Base-by-base conservation (phyloP, 2,329 filamentous ascomycete species). In the Bimuria novae-zelandiae region DNA sequence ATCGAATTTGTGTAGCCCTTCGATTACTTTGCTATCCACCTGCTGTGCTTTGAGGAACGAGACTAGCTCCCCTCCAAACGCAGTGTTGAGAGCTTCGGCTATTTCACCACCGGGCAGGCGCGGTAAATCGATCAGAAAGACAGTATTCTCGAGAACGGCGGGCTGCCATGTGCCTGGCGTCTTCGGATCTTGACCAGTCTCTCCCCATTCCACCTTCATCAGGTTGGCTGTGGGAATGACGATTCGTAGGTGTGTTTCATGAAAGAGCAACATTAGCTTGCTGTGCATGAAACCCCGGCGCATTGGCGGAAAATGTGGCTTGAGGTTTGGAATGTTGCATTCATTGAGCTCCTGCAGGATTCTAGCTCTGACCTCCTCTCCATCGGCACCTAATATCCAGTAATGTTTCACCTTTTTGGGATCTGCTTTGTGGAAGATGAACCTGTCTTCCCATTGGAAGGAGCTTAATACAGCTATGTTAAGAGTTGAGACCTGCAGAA, bases 51-150 rank as follows among this genome's bases (percentile, higher is more conserved):
- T 75, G 3, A 95, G 76, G 64, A 94, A 96, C 64, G 84, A 82
- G 19, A 82, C 72, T 22, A 97, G 77, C 35, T 93, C 88, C 52
- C 84, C 80, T 17, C 84, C 84, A 69, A 96, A 97, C 3, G 68
- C 52, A 0, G 84, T 82, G 7, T 73, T 62, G 7, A 72, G 64
- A 8, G 63, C 55, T 2, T 67, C 49, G 0, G 64, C 61, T 1
- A 65, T 57, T 2, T 55, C 19, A 12, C 61, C 61, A 35, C 72
- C 56, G 46, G 53, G 2, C 21, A 84, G 72, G 35, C 83, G 80
- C 5, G 94, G 93, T 7, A 97, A 82, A 69, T 99, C 94, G 60
- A 99, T 92, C n/a, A 97, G 69, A 69, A 96, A 97, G 7, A 92
- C 85, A 63, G 87, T 88, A 48, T 74, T 71, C 52, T 73, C 68